Percentiles rank a stretch among this genome's conserved stretches.
These are phyloP conservation scores for Punica granatum DNA, from an alignment of 345 rosid species.

Conservation along the genomic window DNA sequence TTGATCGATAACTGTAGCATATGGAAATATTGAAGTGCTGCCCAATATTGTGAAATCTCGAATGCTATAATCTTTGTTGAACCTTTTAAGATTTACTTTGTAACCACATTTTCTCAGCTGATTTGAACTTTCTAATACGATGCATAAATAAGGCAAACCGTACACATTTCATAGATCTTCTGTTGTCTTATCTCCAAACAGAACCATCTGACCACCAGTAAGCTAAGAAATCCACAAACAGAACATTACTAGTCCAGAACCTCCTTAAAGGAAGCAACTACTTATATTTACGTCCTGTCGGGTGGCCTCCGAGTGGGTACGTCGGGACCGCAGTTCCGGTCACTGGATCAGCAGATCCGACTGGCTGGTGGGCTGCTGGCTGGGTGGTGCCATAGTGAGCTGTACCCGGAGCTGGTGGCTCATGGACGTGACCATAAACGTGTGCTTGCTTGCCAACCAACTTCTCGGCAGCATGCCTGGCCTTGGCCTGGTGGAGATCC, in stretches of 20 bases:
- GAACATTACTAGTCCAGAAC: neutral
- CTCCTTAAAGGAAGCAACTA: constrained; percentile 5
- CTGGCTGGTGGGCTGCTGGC: constrained; percentile 5
- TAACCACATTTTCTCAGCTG: neutral
- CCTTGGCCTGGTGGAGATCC: constrained; percentile 64
- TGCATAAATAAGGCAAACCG: neutral
- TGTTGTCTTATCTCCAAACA: neutral
- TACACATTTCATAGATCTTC: neutral
- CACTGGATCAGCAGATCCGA: constrained; percentile 4
- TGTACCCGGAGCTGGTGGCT: neutral
- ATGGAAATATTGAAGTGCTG: neutral
- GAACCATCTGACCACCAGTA: too few relatives aligned
- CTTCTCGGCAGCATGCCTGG: constrained; percentile 42
- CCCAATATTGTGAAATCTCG: neutral
- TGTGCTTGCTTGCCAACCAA: constrained; percentile 19
- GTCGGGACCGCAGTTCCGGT: constrained; percentile 15
- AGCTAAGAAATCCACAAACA: neutral
- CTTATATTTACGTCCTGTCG: constrained; percentile 5
- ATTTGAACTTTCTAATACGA: neutral
- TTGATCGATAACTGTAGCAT: too few relatives aligned
- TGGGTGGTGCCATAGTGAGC: neutral
- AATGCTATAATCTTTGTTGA: neutral
- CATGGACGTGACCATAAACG: constrained; percentile 1
- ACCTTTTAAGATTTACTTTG: neutral
- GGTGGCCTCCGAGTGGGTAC: constrained; percentile 21